Evolutionary conservation across 768 basidiomycete species (phyloP).

Genomic region (Gymnopilus junonius): DNA sequence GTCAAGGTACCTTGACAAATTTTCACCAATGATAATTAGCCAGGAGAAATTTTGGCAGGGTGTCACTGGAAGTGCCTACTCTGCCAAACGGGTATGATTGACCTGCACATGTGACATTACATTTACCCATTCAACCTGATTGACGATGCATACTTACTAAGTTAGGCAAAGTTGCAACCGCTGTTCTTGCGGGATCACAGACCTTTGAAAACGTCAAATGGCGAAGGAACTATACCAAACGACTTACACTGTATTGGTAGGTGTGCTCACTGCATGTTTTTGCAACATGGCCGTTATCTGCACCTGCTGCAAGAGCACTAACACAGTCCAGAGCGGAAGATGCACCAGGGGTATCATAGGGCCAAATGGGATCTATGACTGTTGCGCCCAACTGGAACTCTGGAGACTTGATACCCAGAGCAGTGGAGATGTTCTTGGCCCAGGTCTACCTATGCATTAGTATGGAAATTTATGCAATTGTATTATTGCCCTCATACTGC

Average conservation of each 20-base stretch:
- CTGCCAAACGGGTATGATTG: conserved; percentile 54
- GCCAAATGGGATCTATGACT: conserved; percentile 55
- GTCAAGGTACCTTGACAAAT: conserved; percentile 50
- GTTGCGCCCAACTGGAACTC: conserved; percentile 55
- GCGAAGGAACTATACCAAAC: neutral
- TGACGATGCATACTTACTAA: conserved; percentile 33
- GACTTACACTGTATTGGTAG: conserved; percentile 54
- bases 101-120: conserved; percentile 36
- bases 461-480: neutral
- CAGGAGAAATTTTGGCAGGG: neutral
- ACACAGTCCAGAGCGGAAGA: conserved; percentile 51
- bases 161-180: conserved; percentile 53
- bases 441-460: conserved; percentile 38
- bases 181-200: conserved; percentile 45
- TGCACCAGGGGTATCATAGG: conserved; percentile 47
- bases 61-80: conserved; percentile 31
- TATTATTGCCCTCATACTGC: conserved; percentile 33
- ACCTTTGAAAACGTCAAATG: conserved; percentile 27
- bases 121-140: neutral
- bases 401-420: conserved; percentile 40
- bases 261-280: conserved; percentile 56
- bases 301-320: conserved; percentile 52
- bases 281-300: conserved; percentile 43
- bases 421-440: conserved; percentile 51
- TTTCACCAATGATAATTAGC: neutral